Base-by-base conservation (phyloP, 2,329 filamentous ascomycete species). In the Fusarium phyllophilum region DNA sequence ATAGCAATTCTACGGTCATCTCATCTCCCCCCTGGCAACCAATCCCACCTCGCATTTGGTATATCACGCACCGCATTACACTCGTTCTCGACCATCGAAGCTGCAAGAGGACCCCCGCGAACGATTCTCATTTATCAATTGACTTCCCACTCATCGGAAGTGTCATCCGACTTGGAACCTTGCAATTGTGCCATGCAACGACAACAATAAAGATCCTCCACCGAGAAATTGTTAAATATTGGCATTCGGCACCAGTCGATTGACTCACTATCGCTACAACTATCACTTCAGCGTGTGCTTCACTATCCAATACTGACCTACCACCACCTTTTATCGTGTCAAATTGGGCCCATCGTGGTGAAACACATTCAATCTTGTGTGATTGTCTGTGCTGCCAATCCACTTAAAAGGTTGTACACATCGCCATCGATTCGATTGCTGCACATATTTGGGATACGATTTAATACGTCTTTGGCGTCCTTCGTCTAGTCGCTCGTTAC, bases 281-380 rank as follows among this genome's bases (percentile, higher is more conserved):
- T 62, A 46, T 60, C 56, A 56, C 48, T 57, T 45, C 66, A 44
- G 49, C 54, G 29, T 49, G 68, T 67, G 61, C 58, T 67, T 68
- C 65, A 46, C 52, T 52, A 59, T 66, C 44, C 31, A 61, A 42
- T 44, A 60, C 45, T 54, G 62, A 59, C 63, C 64, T 68, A 62
- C 66, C 64, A 69, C 62, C 46, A 22, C 42, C 31, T 66, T 66
- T 58, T 58, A 52, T 70, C 38, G 55, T 65, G 62, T 59, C 38
- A 46, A 58, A 51, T 41, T n/a, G 62, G 72, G 70, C 56, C 70
- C 73, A 73, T 76, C 62, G 69, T 68, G 66, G 75, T 78, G 77
- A 78, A 77, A 78, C 76, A 75, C 73, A 74, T 61, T 57, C 67
- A 73, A 75, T 76, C 51, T 72, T 66, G 73, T 62, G 64, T 62